Evolutionary conservation across 305 asterid species (phyloP).

Genomic region (Fraxinus sp.): DNA sequence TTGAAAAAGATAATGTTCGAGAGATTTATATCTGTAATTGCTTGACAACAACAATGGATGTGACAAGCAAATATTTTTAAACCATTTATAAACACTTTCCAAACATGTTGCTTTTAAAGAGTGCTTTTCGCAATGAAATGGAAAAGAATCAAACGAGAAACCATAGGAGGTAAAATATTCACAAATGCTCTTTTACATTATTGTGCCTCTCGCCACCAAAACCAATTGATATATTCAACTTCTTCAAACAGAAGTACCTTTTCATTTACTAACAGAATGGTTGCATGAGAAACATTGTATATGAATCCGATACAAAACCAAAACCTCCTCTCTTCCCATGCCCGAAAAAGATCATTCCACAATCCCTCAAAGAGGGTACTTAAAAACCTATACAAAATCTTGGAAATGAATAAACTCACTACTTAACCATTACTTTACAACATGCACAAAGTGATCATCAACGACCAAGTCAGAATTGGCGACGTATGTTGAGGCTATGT

Average conservation of each 20-base stretch:
- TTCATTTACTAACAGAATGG: not conserved
- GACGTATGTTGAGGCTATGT: not conserved
- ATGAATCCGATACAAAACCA: not conserved
- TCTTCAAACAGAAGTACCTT: not conserved
- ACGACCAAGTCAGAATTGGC: not conserved
- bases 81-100: not conserved
- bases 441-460: constrained; percentile 7
- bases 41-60: not conserved
- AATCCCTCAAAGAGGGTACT: not conserved
- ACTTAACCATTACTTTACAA: constrained; percentile 24
- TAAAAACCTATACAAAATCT: constrained; percentile 16
- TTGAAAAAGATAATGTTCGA: not conserved
- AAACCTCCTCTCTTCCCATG: not conserved
- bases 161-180: not conserved
- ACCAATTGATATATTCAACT: not conserved
- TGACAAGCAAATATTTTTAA: not conserved
- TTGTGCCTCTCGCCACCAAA: not conserved
- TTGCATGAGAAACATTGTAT: not conserved
- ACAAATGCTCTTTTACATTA: not conserved
- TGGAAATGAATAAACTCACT: not conserved
- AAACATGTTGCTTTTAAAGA: not conserved
- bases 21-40: not conserved
- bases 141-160: not conserved
- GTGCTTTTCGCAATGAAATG: not conserved
- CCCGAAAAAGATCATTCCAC: not conserved